Conservation (phyloP, 2,329 filamentous ascomycete genomes). For the Monosporascus sp. region DNA sequence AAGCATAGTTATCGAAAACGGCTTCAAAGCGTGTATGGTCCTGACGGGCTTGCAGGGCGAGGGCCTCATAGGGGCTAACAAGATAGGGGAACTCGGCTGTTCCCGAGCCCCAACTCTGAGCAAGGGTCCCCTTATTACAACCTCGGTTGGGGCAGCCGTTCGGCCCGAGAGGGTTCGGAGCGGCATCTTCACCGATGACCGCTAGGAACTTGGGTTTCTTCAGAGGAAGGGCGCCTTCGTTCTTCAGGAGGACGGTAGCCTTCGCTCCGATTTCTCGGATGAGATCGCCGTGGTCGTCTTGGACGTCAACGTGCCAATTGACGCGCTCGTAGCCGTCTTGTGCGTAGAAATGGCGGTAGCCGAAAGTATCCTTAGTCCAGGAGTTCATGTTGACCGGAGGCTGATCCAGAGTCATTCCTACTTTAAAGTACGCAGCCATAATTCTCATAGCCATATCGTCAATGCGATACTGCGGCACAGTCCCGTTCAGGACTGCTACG, state of each 20-base stretch:
- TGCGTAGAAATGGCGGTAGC: slow-evolving; percentile 60
- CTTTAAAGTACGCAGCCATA: slow-evolving; percentile 65
- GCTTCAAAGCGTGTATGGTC: slow-evolving; percentile 60
- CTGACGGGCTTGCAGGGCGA: slow-evolving; percentile 56
- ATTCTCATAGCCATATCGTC: slow-evolving; percentile 91
- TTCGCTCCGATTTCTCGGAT: slow-evolving; percentile 75
- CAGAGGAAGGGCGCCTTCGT: slow-evolving; percentile 70
- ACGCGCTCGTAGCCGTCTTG: slow-evolving; percentile 60
- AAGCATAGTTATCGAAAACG: slow-evolving; percentile 59
- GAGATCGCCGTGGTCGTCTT: slow-evolving; percentile 61
- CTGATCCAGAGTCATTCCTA: slow-evolving; percentile 47
- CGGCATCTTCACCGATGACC: slow-evolving; percentile 79
- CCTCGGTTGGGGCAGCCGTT: slow-evolving; percentile 72
- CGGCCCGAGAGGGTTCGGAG: slow-evolving; percentile 66
- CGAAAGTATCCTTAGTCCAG: slow-evolving; percentile 75
- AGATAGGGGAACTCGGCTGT: slow-evolving; percentile 71
- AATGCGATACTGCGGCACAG: slow-evolving; percentile 77
- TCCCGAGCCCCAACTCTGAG: slow-evolving; percentile 77
- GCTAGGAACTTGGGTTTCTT: slow-evolving; percentile 70
- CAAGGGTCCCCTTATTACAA: slow-evolving; percentile 57
- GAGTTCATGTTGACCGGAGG: slow-evolving; percentile 75
- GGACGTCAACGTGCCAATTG: slow-evolving; percentile 83
- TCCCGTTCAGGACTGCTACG: slow-evolving; percentile 81
- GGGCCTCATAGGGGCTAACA: slow-evolving; percentile 65
- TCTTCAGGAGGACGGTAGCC: slow-evolving; percentile 87